phyloP scores from a whole-genome alignment of 257 asterid species.

The Salvia rosmarinus region DNA sequence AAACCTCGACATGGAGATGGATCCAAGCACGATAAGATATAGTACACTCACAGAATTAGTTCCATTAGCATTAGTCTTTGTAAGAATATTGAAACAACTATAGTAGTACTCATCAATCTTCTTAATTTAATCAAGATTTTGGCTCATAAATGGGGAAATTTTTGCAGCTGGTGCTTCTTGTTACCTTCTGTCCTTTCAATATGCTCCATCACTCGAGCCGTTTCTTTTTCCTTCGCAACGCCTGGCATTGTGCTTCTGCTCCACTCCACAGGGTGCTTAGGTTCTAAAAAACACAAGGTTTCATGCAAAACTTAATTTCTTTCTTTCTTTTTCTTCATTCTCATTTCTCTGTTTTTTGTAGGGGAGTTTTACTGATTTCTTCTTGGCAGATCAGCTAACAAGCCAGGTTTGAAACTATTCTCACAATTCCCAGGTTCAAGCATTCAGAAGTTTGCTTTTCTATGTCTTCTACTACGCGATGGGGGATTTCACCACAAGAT shows the following conservation, averaged over 20 bases:
- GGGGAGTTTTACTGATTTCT: constrained; percentile 73
- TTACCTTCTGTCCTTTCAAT: constrained; percentile 67
- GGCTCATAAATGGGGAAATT: not conserved
- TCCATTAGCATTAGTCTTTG: constrained; percentile 58
- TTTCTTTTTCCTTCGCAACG: constrained; percentile 24
- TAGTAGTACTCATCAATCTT: not conserved
- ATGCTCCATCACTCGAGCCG: constrained; percentile 80
- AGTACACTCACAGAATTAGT: constrained; percentile 55
- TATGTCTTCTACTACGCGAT: constrained; percentile 65
- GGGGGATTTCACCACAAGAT: constrained; percentile 54
- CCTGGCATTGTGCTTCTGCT: constrained; percentile 38
- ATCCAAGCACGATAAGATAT: constrained; percentile 46
- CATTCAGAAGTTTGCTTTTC: constrained; percentile 67
- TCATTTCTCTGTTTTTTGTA: constrained; percentile 32
- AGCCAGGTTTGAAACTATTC: constrained; percentile 63
- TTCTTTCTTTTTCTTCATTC: not conserved
- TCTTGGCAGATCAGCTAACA: constrained; percentile 85
- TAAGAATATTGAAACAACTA: constrained; percentile 22
- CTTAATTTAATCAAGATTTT: not conserved
- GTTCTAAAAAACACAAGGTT: not conserved
- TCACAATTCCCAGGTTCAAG: constrained; percentile 57
- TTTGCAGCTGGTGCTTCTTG: constrained; percentile 54
- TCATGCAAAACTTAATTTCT: not conserved
- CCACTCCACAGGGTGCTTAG: constrained; percentile 76
- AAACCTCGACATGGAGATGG: too few species aligned